Conservation (phyloP, 2,329 filamentous ascomycete species). For the Botrytis byssoidea region DNA sequence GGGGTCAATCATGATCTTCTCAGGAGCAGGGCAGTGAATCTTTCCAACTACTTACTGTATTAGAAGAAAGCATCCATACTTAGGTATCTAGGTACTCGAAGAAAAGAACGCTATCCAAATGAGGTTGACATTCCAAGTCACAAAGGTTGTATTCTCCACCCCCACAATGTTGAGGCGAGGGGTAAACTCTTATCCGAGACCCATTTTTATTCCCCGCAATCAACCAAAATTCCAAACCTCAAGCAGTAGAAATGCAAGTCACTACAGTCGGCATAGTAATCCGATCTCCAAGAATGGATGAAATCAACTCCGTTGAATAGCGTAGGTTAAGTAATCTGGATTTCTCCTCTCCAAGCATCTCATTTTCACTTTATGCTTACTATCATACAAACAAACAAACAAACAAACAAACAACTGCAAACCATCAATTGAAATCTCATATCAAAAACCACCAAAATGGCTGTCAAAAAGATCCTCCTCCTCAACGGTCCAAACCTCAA, state of each 20-base stretch:
- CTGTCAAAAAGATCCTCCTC: constrained; percentile 56
- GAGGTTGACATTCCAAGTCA: neutral
- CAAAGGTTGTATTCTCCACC: neutral
- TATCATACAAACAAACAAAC: neutral
- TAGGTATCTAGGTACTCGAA: no score
- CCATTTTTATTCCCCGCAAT: constrained; percentile 5
- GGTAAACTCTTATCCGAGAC: constrained; percentile 15
- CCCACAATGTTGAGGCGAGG: neutral
- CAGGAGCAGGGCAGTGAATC: no score
- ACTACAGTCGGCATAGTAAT: neutral
- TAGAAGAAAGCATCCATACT: no score
- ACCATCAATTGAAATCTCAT: neutral
- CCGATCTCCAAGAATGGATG: neutral
- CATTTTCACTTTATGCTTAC: neutral
- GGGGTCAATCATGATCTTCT: no score
- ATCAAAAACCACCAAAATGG: constrained; percentile 32
- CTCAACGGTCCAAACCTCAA: constrained; percentile 85
- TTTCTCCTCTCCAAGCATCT: neutral
- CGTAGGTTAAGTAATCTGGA: neutral
- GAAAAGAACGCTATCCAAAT: fast-evolving
- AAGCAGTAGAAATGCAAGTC: neutral
- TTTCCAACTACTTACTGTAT: no score
- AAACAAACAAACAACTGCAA: neutral
- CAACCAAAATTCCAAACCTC: neutral
- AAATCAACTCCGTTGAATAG: constrained; percentile 10